Percentiles rank a stretch among this genome's conserved stretches.
These are phyloP conservation scores for Aspergillus bombycis DNA, from an alignment of 2,329 filamentous ascomycete species.

Conservation along the genomic window DNA sequence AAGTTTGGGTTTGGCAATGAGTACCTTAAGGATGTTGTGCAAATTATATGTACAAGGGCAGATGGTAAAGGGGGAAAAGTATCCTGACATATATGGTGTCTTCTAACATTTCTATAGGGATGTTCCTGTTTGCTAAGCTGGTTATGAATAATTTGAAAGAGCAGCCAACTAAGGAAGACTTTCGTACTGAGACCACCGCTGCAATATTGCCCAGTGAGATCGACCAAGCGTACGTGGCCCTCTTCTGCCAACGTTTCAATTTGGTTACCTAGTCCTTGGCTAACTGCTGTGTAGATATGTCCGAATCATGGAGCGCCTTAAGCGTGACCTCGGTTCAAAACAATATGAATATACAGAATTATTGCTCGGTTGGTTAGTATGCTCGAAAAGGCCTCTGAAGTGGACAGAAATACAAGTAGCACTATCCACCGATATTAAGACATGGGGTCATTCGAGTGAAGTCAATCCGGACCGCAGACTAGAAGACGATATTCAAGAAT, in stretches of 20 bases:
- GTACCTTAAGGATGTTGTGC: neutral
- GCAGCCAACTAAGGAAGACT: constrained; percentile 1
- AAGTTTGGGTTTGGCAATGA: constrained; percentile 6
- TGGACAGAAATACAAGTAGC: constrained; percentile 12
- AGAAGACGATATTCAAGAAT: constrained; percentile 3
- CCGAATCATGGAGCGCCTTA: constrained; percentile 14
- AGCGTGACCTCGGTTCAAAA: neutral
- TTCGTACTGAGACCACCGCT: constrained; percentile 3
- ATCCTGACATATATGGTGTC: neutral
- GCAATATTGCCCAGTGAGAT: constrained; percentile 5
- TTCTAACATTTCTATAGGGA: constrained; percentile 2
- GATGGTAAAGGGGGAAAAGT: neutral
- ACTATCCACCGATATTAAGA: constrained; percentile 6
- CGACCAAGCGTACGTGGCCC: constrained; percentile 4
- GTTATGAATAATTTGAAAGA: constrained; percentile 13
- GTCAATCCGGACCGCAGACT: constrained; percentile 6
- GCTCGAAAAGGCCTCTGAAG: constrained; percentile 6
- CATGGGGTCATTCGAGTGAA: neutral
- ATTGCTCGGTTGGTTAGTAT: constrained; percentile 5
- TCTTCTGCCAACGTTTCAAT: neutral
- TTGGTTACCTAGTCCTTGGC: neutral
- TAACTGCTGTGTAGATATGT: constrained; percentile 5
- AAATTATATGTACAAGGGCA: constrained; percentile 8
- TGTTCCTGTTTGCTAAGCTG: constrained; percentile 14
- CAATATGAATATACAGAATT: constrained; percentile 8